Evolutionary conservation across 177 flowering plant genomes (phyloP).

Genomic region (Tripterygium wilfordii): DNA sequence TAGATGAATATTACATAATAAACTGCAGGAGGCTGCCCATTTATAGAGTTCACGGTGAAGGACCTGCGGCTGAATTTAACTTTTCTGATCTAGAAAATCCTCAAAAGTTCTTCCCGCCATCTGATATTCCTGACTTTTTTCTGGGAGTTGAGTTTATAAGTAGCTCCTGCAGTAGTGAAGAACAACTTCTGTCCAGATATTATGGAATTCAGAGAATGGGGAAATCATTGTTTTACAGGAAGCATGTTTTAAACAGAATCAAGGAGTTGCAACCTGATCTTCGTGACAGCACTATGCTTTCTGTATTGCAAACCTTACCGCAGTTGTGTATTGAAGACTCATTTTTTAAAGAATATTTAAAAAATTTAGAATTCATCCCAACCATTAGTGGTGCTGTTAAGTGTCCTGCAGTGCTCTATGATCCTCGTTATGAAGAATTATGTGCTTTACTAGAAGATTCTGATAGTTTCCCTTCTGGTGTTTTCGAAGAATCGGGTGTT

Average conservation of each 20-base stretch:
- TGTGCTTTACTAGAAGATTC: constrained; percentile 77
- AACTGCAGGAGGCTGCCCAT: constrained; percentile 70
- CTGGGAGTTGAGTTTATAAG: constrained; percentile 59
- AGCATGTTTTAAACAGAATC: constrained; percentile 52
- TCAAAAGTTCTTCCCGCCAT: constrained; percentile 70
- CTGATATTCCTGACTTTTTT: constrained; percentile 44
- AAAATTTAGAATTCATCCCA: constrained; percentile 73
- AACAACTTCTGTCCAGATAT: constrained; percentile 60
- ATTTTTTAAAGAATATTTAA: constrained; percentile 53
- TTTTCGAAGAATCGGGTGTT: constrained; percentile 52
- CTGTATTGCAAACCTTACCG: constrained; percentile 73
- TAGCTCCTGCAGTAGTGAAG: constrained; percentile 51
- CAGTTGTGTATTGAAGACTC: constrained; percentile 74
- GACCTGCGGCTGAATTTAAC: constrained; percentile 22
- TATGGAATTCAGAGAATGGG: constrained; percentile 79
- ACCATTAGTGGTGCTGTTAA: constrained; percentile 53
- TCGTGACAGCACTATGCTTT: constrained; percentile 71
- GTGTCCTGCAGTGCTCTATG: constrained; percentile 65
- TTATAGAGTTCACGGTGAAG: constrained; percentile 53
- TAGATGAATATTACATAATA: constrained; percentile 40
- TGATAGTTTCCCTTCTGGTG: constrained; percentile 69
- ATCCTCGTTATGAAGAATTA: constrained; percentile 92
- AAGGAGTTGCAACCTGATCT: constrained; percentile 49
- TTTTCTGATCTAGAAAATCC: constrained; percentile 65
- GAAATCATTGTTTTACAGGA: constrained; percentile 59